Evolutionary conservation across 2,329 filamentous ascomycete species (phyloP).

Genomic region (Trichoderma sp.): DNA sequence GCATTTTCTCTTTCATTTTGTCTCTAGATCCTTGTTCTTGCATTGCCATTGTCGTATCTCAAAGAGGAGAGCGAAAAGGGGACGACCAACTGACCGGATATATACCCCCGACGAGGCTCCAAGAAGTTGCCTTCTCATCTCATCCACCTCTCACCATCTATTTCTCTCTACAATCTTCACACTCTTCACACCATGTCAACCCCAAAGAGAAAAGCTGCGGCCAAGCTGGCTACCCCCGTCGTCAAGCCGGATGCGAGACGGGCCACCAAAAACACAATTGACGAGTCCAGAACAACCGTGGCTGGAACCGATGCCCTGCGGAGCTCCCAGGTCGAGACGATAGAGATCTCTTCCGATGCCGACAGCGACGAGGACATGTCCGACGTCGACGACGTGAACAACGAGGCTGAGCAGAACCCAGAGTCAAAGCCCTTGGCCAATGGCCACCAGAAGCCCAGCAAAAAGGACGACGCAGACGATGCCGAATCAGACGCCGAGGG

Average conservation of each 20-base stretch:
- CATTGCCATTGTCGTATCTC: not conserved
- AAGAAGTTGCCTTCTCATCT: not conserved
- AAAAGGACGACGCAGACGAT: conserved; percentile 28
- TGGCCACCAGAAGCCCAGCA: conserved; percentile 24
- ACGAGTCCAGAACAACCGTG: conserved; percentile 58
- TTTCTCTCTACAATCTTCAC: not conserved
- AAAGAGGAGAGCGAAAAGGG: not conserved
- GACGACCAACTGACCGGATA: not conserved
- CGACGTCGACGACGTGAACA: conserved; percentile 41
- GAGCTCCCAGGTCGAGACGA: conserved; percentile 41
- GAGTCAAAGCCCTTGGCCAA: conserved; percentile 25
- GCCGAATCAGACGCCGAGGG: conserved; percentile 47
- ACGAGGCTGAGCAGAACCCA: conserved; percentile 21
- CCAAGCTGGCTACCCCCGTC: conserved; percentile 55
- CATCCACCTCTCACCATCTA: not conserved
- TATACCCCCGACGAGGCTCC: not conserved
- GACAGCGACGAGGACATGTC: conserved; percentile 47
- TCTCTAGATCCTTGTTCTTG: not conserved
- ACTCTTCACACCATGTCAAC: conserved; percentile 48
- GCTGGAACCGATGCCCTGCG: conserved; percentile 42
- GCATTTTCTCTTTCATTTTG: not conserved
- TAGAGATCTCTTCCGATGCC: conserved; percentile 58
- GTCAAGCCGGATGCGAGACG: conserved; percentile 53
- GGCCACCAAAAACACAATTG: conserved; percentile 49
- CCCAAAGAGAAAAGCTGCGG: conserved; percentile 58